Evolutionary conservation across 2,329 filamentous ascomycete species (phyloP), one percentile per base, ranked within the genome.

Genomic region (Botrytis squamosa): DNA sequence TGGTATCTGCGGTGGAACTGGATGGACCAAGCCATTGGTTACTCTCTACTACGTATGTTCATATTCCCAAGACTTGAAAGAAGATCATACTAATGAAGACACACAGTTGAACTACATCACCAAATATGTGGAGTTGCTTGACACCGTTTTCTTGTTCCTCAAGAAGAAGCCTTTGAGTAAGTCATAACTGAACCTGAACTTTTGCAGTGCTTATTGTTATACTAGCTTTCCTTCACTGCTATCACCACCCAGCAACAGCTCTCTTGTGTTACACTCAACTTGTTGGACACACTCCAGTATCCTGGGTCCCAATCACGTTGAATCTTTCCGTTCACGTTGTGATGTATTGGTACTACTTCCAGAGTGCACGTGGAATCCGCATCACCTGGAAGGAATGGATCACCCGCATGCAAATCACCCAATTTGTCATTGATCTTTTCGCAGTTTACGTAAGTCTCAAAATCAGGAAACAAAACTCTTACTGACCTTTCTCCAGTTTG

Each of bases 331-430:
- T 98, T 72, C 95, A 98, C 85, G 95, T 98, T 74, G 93, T 98
- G 83, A 98, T 98, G 95, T 98, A 98, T 91, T 98, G 95, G 95
- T 98, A 98, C 91, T 98, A 98, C 90, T 98, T 98, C 91, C 95
- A 98, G 88, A 95, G 93, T 82, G 95, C 95, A 72, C 94, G 95
- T 79, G 96, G 96, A 79, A 90, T 98, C 84, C 92, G 91, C 81
- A 96, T 98, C 85, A 97, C 95, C 95, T 98, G 95, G 95, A 98
- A 98, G 91, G 94, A 98, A 86, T 98, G 95, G 92, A 97, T 98
- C 82, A 98, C 95, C 79, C 93, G 95, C 82, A 92, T 98, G 82
- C 95, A 98, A 86, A 98, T 98, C 84, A 90, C 93, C 80, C 95
- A 98, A 84, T 98, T 98, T 85, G 89, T 98, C 83, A 95, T 98